These are phyloP conservation scores for Stephania yunnanensis DNA, from an alignment of 164 flowering plant species.

Conservation along the genomic window DNA sequence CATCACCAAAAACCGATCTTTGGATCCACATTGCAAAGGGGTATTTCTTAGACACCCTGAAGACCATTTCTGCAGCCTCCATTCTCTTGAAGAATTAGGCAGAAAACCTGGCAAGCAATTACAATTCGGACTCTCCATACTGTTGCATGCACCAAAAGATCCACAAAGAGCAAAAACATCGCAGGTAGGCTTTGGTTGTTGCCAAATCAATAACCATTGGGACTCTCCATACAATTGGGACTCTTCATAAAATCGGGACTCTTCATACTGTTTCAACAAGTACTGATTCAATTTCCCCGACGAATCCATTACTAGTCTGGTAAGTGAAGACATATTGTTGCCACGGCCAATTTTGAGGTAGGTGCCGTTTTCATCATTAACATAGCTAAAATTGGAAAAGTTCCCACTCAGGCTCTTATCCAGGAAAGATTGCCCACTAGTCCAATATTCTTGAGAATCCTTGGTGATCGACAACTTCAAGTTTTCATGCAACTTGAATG, in stretches of 20 bases:
- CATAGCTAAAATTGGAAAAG: neutral
- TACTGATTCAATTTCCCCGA: neutral
- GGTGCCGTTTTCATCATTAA: neutral
- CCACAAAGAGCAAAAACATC: slow-evolving; percentile 15
- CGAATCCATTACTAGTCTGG: neutral
- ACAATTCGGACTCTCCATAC: slow-evolving; percentile 1
- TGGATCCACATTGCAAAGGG: slow-evolving; percentile 9
- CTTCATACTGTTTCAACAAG: too few species aligned
- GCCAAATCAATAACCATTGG: neutral
- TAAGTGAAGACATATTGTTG: neutral
- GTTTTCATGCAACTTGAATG: slow-evolving; percentile 10
- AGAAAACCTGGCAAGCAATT: slow-evolving; percentile 11
- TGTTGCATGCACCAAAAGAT: slow-evolving; percentile 13
- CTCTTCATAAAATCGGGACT: too few species aligned
- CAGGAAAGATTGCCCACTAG: neutral
- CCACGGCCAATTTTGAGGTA: neutral
- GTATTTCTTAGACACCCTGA: slow-evolving; percentile 17
- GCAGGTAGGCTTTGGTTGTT: neutral
- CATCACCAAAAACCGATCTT: slow-evolving; percentile 17
- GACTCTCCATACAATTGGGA: neutral
- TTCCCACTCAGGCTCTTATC: too few species aligned
- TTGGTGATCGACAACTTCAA: slow-evolving; percentile 16
- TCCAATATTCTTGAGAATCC: slow-evolving; percentile 11
- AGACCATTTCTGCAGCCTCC: slow-evolving; percentile 17
- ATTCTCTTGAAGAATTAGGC: slow-evolving; percentile 8